Percentiles rank a stretch among this genome's conserved stretches.
These are phyloP conservation scores for Penicillium olsonii DNA, from an alignment of 2,329 filamentous ascomycete genomes.

Conservation along the genomic window DNA sequence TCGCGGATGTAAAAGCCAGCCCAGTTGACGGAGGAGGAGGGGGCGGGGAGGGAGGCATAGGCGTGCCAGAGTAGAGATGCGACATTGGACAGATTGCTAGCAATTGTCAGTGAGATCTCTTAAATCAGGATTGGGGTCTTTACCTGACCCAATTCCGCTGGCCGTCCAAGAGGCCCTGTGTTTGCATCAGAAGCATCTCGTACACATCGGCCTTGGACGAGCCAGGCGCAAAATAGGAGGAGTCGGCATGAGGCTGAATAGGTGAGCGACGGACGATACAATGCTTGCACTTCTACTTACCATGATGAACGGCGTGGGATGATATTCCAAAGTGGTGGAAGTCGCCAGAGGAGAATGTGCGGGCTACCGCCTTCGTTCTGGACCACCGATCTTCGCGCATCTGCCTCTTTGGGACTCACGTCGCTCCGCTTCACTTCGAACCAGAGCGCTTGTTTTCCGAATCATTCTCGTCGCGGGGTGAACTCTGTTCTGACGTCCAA, in stretches of 20 bases:
- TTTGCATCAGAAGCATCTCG: slow-evolving; percentile 41
- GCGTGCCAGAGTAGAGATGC: slow-evolving; percentile 53
- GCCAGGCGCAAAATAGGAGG: slow-evolving; percentile 44
- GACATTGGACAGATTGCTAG: slow-evolving; percentile 49
- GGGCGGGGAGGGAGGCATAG: slow-evolving; percentile 45
- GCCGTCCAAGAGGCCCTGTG: slow-evolving; percentile 40
- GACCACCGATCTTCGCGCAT: background rate
- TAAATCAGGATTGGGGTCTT: background rate
- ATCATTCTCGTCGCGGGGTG: background rate
- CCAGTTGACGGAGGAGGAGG: slow-evolving; percentile 51
- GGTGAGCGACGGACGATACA: background rate
- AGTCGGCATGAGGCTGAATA: slow-evolving; percentile 49
- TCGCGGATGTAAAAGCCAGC: slow-evolving; percentile 50
- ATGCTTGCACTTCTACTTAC: background rate
- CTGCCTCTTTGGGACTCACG: background rate
- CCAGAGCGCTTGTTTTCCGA: too few relatives aligned
- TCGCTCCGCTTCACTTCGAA: too few relatives aligned
- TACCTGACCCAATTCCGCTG: slow-evolving; percentile 51
- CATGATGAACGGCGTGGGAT: too few relatives aligned
- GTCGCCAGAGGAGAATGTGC: too few relatives aligned
- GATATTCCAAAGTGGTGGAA: too few relatives aligned
- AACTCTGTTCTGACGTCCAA: background rate
- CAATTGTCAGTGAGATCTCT: slow-evolving; percentile 3
- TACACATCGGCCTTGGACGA: slow-evolving; percentile 47
- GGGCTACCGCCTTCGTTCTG: background rate